These are phyloP conservation scores for Cynanchum wilfordii DNA, from an alignment of 257 asterid genomes.

Conservation along the genomic window DNA sequence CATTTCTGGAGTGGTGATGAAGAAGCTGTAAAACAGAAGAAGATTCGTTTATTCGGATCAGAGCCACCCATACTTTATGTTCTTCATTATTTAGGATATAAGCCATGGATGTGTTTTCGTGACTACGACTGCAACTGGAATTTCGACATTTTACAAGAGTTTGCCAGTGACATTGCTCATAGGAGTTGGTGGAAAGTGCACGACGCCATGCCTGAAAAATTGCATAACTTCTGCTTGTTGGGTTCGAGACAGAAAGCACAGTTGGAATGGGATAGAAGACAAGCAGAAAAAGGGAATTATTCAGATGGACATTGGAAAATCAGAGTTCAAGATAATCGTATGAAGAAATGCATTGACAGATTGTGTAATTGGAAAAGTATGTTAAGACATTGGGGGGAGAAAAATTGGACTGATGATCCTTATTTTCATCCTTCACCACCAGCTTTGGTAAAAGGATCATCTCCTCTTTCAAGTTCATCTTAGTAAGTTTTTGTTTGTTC, in stretches of 20 bases:
- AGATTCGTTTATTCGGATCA: slow-evolving; percentile 49
- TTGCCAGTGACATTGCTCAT: slow-evolving; percentile 83
- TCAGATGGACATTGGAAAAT: slow-evolving; percentile 71
- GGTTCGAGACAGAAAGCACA: slow-evolving; percentile 75
- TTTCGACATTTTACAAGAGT: slow-evolving; percentile 65
- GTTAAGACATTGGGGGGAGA: slow-evolving; percentile 83
- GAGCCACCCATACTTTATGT: slow-evolving; percentile 78
- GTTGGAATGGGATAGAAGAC: slow-evolving; percentile 78
- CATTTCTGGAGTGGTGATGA: slow-evolving; percentile 92
- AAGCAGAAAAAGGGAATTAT: slow-evolving; percentile 50
- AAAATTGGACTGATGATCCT: slow-evolving; percentile 51
- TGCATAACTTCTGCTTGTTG: slow-evolving; percentile 56
- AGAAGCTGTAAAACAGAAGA: slow-evolving; percentile 46
- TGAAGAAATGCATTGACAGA: slow-evolving; percentile 61
- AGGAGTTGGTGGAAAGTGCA: slow-evolving; percentile 85
- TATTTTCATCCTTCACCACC: slow-evolving; percentile 44
- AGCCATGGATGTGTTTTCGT: slow-evolving; percentile 86
- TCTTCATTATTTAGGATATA: slow-evolving; percentile 71
- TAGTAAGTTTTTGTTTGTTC: not conserved
- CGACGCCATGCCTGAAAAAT: slow-evolving; percentile 53
- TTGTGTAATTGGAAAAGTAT: slow-evolving; percentile 65
- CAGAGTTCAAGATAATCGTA: slow-evolving; percentile 36
- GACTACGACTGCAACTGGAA: slow-evolving; percentile 94
- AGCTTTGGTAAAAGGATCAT: slow-evolving; percentile 3
- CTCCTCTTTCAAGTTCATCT: not conserved